phyloP scores from a whole-genome alignment of 1,139 yeast genomes.

The Candida mesenterica region DNA sequence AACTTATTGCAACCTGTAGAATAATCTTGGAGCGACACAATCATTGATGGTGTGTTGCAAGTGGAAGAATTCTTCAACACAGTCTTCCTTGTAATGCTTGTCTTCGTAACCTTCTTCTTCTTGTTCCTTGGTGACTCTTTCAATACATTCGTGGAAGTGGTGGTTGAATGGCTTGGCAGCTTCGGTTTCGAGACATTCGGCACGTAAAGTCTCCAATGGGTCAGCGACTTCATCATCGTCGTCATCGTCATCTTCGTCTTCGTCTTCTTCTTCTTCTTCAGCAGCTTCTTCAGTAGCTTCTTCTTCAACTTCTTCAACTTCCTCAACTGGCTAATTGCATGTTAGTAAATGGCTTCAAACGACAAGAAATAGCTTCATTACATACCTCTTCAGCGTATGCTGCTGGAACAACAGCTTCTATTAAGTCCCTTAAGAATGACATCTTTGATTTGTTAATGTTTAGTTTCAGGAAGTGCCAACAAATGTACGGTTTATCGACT shows the following conservation, averaged over 20 bases:
- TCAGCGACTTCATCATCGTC: constrained; percentile 74
- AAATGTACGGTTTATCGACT: background rate
- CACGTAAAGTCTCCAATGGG: constrained; percentile 65
- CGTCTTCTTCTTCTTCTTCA: constrained; percentile 50
- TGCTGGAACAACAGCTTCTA: constrained; percentile 79
- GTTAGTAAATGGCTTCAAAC: constrained; percentile 7
- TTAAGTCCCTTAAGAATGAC: constrained; percentile 72
- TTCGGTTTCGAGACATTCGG: constrained; percentile 64
- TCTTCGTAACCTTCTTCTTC: constrained; percentile 82
- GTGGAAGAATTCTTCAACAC: constrained; percentile 98
- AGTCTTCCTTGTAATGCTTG: constrained; percentile 87
- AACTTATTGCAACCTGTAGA: constrained; percentile 74
- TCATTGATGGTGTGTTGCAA: constrained; percentile 90
- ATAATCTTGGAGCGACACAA: constrained; percentile 89
- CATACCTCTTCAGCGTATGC: constrained; percentile 84
- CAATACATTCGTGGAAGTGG: constrained; percentile 93
- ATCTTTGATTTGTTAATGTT: constrained; percentile 18
- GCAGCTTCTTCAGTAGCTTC: constrained; percentile 41
- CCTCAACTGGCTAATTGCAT: constrained; percentile 24
- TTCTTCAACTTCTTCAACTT: constrained; percentile 26
- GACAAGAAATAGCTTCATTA: constrained; percentile 10
- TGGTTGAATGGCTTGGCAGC: constrained; percentile 77
- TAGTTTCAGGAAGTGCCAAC: constrained; percentile 3
- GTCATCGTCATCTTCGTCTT: constrained; percentile 63
- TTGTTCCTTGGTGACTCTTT: constrained; percentile 85